These are phyloP conservation scores for Pythium phragmitis DNA, from an alignment of 352 stramenopile species.

Conservation along the genomic window DNA sequence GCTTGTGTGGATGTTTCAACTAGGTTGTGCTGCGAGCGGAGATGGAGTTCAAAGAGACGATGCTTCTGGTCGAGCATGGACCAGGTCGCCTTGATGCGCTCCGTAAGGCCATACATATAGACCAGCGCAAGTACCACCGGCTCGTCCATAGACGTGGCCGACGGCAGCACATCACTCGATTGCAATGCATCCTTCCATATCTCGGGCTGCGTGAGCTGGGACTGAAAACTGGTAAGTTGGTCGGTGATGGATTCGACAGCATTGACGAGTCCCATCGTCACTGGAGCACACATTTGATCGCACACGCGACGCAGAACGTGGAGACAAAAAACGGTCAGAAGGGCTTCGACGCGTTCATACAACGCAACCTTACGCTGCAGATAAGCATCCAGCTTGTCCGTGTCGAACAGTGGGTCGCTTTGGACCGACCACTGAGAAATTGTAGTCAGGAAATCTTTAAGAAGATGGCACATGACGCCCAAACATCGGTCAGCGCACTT, in stretches of 20 bases:
- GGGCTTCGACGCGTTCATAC: slow-evolving; percentile 40
- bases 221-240: slow-evolving; percentile 43
- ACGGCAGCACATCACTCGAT: neutral
- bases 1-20: slow-evolving; percentile 14
- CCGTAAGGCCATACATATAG: slow-evolving; percentile 42
- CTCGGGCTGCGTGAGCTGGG: slow-evolving; percentile 33
- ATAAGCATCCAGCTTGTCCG: slow-evolving; percentile 11
- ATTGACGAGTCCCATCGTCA: slow-evolving; percentile 27
- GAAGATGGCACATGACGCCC: slow-evolving; percentile 7
- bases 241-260: slow-evolving; percentile 35
- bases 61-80: slow-evolving; percentile 47
- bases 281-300: slow-evolving; percentile 42
- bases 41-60: slow-evolving; percentile 35
- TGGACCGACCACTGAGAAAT: slow-evolving; percentile 6
- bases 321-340: slow-evolving; percentile 59
- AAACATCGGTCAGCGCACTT: slow-evolving; percentile 19
- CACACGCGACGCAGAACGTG: slow-evolving; percentile 50
- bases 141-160: slow-evolving; percentile 4
- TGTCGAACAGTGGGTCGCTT: neutral
- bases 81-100: slow-evolving; percentile 54
- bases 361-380: slow-evolving; percentile 25
- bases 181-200: slow-evolving; percentile 23
- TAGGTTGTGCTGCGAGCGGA: slow-evolving; percentile 20
- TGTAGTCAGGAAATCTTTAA: slow-evolving; percentile 10
- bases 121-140: slow-evolving; percentile 23